Evolutionary conservation across 352 stramenopile genomes (phyloP), one percentile per base, ranked within the genome.

Genomic region (Phytopythium delawarense): DNA sequence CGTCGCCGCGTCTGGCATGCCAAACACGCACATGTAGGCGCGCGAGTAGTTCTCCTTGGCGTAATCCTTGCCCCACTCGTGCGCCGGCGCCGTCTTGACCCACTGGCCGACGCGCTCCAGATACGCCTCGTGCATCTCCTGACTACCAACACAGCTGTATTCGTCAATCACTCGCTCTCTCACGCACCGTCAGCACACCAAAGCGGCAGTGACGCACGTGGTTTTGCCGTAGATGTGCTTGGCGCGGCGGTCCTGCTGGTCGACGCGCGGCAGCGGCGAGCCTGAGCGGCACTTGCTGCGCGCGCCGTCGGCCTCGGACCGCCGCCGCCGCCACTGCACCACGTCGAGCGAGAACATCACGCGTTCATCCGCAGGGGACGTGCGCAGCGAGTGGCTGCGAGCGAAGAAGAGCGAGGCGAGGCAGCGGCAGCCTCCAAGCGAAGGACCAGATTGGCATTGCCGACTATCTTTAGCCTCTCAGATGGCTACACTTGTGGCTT

Each of bases 41-140:
- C 70, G 76, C 18, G 67, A 62, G 62, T 79, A 78, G 53, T 70
- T 74, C 28, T 89, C 69, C 32, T 86, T 81, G 50, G 71, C 74
- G 66, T 91, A 91, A 59, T 72, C 55, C 59, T 68, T 72, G 57
- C 66, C 67, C 82, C 82, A 91, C 5, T 85, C 54, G 39, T 81
- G 66, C 9, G 49, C 40, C 7, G 78, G 65, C 3, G 69, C 75
- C 21, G 72, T 65, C 50, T 79, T 72, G 48, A 79, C 68, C 78
- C 81, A 88, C 52, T 77, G 68, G 30, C 64, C 64, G 30, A 89
- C 82, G 44, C 82, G 82, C 32, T 84, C 62, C 11, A 84, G 42
- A 62, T 91, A 91, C 59, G 71, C 75, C 23, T 65, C 72, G 66
- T 88, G 76, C 79, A 91, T 91, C 64, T 88, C 79, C 48, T 88